Evolutionary conservation across 108 stramenopile species (phyloP).

Genomic region (Nitzschia sp.): DNA sequence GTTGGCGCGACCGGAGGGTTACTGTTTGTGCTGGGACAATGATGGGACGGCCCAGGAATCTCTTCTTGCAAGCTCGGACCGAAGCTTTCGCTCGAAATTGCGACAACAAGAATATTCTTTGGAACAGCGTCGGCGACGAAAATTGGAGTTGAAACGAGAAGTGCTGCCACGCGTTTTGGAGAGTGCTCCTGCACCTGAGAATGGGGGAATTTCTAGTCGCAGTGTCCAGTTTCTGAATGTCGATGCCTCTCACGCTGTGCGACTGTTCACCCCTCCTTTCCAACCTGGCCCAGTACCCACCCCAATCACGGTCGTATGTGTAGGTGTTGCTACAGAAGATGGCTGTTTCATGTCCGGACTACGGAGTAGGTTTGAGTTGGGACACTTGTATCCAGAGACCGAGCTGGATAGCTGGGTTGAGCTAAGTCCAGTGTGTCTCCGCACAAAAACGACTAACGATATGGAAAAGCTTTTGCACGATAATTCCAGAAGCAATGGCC

Average conservation of each 20-base stretch:
- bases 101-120: conserved; percentile 1
- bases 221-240: conserved; percentile 77
- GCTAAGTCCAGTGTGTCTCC: conserved; percentile 63
- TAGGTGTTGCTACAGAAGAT: conserved; percentile 85
- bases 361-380: conserved; percentile 67
- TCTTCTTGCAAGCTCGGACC: neutral
- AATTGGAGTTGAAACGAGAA: conserved; percentile 37
- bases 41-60: neutral
- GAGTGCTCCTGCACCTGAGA: neutral
- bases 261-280: conserved; percentile 75
- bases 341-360: conserved; percentile 83
- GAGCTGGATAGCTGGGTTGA: conserved; percentile 46
- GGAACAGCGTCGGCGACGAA: conserved; percentile 13
- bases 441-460: conserved; percentile 27
- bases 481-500: neutral
- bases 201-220: conserved; percentile 10
- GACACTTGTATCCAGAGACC: conserved; percentile 62
- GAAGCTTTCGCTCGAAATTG: neutral
- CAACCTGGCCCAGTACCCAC: conserved; percentile 56
- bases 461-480: conserved; percentile 6
- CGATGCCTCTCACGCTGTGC: conserved; percentile 55
- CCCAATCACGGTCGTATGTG: conserved; percentile 73
- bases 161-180: conserved; percentile 36
- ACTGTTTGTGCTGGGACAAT: conserved; percentile 66
- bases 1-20: conserved; percentile 76